A percentile compares a stretch with the other conserved stretches of the same genome.
Conservation (phyloP, 1,284 basidiomycete genomes). For the Rhodofomes roseus region DNA sequence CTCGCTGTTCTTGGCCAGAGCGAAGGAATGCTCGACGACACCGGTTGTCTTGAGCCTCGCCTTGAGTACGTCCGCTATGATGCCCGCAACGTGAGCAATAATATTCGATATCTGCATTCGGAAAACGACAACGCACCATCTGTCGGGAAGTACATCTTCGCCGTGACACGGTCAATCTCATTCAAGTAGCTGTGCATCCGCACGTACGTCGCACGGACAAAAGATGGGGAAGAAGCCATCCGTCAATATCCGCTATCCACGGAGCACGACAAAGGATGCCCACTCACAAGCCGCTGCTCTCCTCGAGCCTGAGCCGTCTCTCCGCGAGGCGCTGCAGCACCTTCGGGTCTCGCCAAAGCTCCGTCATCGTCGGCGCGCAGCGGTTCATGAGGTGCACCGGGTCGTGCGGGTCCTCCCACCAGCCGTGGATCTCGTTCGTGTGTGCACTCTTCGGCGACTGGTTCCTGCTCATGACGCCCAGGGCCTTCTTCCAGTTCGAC, state of each 20-base stretch:
- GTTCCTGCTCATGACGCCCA: slow-evolving; percentile 50
- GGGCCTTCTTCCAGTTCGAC: slow-evolving; percentile 70
- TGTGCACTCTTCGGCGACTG: slow-evolving; percentile 64
- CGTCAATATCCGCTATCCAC: neutral
- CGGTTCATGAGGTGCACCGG: slow-evolving; percentile 67
- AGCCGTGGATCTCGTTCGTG: slow-evolving; percentile 67
- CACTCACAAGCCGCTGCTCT: slow-evolving; percentile 78
- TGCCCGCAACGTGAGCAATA: neutral
- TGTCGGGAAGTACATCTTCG: slow-evolving; percentile 74
- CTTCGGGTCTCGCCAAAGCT: slow-evolving; percentile 66
- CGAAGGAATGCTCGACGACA: slow-evolving; percentile 72
- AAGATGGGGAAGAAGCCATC: neutral
- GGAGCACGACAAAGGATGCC: neutral
- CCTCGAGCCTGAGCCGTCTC: slow-evolving; percentile 64
- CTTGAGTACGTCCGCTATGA: slow-evolving; percentile 66
- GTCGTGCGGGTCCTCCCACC: slow-evolving; percentile 82
- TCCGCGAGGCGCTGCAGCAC: slow-evolving; percentile 60
- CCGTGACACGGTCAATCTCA: slow-evolving; percentile 74
- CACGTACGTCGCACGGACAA: neutral
- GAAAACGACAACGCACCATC: slow-evolving; percentile 48
- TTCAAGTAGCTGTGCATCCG: slow-evolving; percentile 62
- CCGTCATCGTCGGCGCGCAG: slow-evolving; percentile 58
- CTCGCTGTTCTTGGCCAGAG: slow-evolving; percentile 47
- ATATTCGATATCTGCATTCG: no score
- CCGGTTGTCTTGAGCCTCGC: slow-evolving; percentile 76